Percentiles rank a stretch among this genome's conserved stretches.
These are phyloP conservation scores for Populus pruinosa DNA, from an alignment of 345 rosid genomes.

Conservation along the genomic window DNA sequence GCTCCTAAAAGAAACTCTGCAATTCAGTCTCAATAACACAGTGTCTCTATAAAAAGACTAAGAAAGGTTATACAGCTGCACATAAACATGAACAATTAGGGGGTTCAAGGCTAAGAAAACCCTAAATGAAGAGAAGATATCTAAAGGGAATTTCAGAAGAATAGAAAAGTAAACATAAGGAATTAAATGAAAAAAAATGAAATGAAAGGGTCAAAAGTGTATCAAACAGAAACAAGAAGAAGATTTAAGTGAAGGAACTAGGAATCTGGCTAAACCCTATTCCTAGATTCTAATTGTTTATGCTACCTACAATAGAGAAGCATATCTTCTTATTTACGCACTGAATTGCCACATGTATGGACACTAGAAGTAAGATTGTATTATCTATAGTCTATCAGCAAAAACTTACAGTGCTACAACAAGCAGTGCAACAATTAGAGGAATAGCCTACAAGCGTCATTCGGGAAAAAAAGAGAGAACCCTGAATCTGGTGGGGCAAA, in stretches of 20 bases:
- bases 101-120: neutral
- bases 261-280: neutral
- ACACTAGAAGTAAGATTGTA: neutral
- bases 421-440: conserved; percentile 87
- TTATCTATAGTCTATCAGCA: neutral
- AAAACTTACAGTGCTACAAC: conserved; percentile 67
- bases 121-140: neutral
- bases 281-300: neutral
- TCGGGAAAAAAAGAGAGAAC: conserved; percentile 79
- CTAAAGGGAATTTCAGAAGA: neutral
- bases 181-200: too few species aligned
- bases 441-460: conserved; percentile 77
- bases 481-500: conserved; percentile 91
- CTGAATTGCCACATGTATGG: neutral
- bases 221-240: too few species aligned
- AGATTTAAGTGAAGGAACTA: too few species aligned
- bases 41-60: neutral
- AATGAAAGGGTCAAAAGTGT: too few species aligned
- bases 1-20: neutral
- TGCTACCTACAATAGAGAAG: neutral
- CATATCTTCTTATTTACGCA: neutral
- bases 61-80: neutral
- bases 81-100: neutral
- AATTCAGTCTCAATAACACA: neutral
- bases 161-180: too few species aligned